Evolutionary conservation across 352 stramenopile species (phyloP).

Genomic region (Globisporangium uncinulatum): DNA sequence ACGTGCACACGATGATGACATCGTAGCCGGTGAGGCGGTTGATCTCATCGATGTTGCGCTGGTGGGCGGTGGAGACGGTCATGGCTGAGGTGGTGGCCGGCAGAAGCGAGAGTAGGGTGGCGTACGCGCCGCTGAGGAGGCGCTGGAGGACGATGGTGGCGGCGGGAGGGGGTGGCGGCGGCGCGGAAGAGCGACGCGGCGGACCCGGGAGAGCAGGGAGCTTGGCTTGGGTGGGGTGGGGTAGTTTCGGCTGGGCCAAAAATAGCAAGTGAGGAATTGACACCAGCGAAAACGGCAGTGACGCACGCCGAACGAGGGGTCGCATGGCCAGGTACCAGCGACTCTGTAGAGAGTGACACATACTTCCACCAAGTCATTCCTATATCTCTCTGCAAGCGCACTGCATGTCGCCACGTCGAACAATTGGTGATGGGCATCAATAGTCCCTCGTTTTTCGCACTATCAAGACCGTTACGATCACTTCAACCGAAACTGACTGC

Average conservation of each 20-base stretch:
- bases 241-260: conserved; percentile 14
- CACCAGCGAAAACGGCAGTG: no score
- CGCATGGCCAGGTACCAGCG: background rate
- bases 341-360: background rate
- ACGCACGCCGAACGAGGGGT: background rate
- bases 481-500: background rate
- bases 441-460: background rate
- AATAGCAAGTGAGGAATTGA: conserved; percentile 12
- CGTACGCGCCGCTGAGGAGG: conserved; percentile 10
- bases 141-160: conserved; percentile 15
- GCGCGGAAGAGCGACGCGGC: background rate
- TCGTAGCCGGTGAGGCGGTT: conserved; percentile 90
- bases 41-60: conserved; percentile 85
- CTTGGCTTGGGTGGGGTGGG: background rate
- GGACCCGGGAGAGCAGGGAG: background rate
- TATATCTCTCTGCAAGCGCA: background rate
- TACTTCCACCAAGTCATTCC: background rate
- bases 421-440: background rate
- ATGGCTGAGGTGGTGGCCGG: background rate
- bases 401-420: background rate
- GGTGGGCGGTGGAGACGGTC: conserved; percentile 40
- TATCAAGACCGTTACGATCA: background rate
- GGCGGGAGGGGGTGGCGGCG: background rate
- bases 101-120: conserved; percentile 9
- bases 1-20: conserved; percentile 97